Percentiles rank a stretch among this genome's conserved stretches.
phyloP scores from a whole-genome alignment of 2,329 filamentous ascomycete species.

The Magnaporthiopsis rhizophila region DNA sequence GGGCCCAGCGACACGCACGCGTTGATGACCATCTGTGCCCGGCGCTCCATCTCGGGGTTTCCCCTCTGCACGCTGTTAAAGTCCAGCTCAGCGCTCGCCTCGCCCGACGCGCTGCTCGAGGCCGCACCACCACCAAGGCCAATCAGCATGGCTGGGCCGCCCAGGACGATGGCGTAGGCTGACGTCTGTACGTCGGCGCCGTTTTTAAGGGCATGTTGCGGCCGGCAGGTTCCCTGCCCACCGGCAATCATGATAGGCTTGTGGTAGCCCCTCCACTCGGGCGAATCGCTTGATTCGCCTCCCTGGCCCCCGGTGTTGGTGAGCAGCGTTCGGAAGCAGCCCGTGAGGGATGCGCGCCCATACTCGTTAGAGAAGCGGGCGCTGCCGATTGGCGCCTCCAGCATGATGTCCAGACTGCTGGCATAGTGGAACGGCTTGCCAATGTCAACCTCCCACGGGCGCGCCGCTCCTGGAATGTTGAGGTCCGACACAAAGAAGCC shows the following conservation, averaged over 20 bases:
- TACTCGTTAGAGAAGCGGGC: constrained; percentile 98
- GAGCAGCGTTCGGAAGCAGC: constrained; percentile 86
- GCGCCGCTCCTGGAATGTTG: constrained; percentile 71
- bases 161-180: constrained; percentile 87
- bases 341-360: constrained; percentile 77
- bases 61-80: constrained; percentile 96
- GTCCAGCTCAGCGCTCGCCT: constrained; percentile 85
- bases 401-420: constrained; percentile 92
- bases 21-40: constrained; percentile 97
- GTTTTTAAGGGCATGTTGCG: constrained; percentile 83
- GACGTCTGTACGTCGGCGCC: constrained; percentile 71
- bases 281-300: constrained; percentile 21
- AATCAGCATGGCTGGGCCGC: constrained; percentile 95
- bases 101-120: constrained; percentile 80
- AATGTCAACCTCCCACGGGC: constrained; percentile 87
- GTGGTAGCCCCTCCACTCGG: constrained; percentile 83
- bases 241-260: constrained; percentile 99
- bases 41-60: constrained; percentile 91
- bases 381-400: constrained; percentile 91
- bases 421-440: constrained; percentile 89
- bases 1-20: constrained; percentile 78
- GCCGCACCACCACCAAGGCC: constrained; percentile 92
- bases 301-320: constrained; percentile 53
- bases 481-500: constrained; percentile 96
- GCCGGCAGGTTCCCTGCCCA: constrained; percentile 85